Percentiles rank a stretch among this genome's conserved stretches.
Evolutionary conservation across 371 early-diverging fungal species (phyloP).

Genomic region (Saksenaea oblongispora): DNA sequence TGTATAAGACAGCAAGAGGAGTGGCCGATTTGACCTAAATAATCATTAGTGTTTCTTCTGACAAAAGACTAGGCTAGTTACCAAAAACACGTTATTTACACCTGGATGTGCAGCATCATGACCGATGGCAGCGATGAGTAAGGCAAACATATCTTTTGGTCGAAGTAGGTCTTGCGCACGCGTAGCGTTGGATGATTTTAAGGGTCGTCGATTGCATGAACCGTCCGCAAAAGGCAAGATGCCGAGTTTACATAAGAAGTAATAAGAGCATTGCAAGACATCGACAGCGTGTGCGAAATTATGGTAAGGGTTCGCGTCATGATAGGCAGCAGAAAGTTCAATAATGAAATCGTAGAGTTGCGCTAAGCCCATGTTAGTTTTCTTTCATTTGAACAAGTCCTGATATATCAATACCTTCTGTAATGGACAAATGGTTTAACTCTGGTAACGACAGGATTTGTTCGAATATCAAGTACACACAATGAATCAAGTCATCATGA

Average conservation of each 20-base stretch:
- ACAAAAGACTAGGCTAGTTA: conserved; percentile 8
- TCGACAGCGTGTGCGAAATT: conserved; percentile 87
- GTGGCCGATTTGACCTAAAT: conserved; percentile 63
- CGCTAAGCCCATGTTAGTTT: conserved; percentile 35
- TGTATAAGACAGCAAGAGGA: conserved; percentile 86
- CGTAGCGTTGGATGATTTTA: conserved; percentile 6
- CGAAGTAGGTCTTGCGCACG: conserved; percentile 52
- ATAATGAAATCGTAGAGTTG: conserved; percentile 60
- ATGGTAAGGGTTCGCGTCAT: conserved; percentile 78
- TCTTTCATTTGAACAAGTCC: conserved; percentile 6
- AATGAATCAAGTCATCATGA: conserved; percentile 66
- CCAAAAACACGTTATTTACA: conserved; percentile 77
- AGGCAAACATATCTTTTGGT: conserved; percentile 67
- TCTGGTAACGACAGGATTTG: conserved; percentile 63
- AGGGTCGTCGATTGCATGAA: background rate
- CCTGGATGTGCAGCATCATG: conserved; percentile 90
- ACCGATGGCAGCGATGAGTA: conserved; percentile 75
- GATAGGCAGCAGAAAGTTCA: conserved; percentile 63
- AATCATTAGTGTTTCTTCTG: background rate
- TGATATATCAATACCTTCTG: conserved; percentile 45
- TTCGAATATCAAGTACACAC: conserved; percentile 63
- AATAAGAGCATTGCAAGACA: conserved; percentile 79
- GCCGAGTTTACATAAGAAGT: conserved; percentile 67
- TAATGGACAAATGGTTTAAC: conserved; percentile 46
- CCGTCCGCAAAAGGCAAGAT: conserved; percentile 36